A percentile compares a stretch with the other conserved stretches of the same genome.
Conservation (phyloP, 1,284 basidiomycete genomes). For the Waitea zeae region DNA sequence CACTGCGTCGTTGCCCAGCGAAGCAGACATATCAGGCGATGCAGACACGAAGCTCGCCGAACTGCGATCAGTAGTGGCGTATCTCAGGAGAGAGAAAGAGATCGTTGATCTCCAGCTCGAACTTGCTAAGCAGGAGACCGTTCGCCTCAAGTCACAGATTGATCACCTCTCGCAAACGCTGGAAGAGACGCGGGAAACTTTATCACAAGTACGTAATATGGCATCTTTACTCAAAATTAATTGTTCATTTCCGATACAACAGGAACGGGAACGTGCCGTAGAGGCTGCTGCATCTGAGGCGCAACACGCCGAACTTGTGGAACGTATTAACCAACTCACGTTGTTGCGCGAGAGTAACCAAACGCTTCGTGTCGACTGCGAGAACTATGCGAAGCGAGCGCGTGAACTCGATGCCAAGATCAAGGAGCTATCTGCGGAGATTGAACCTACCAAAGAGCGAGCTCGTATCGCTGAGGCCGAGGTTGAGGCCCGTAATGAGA, state of each 20-base stretch:
- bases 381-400: constrained; percentile 45
- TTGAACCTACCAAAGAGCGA: constrained; percentile 66
- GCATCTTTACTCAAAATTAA: constrained; percentile 3
- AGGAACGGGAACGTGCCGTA: constrained; percentile 69
- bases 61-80: constrained; percentile 67
- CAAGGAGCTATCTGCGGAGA: constrained; percentile 36
- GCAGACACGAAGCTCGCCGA: constrained; percentile 47
- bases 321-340: constrained; percentile 78
- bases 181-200: constrained; percentile 47
- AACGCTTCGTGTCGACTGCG: constrained; percentile 65
- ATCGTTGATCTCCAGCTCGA: constrained; percentile 80
- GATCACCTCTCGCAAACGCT: constrained; percentile 56
- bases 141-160: constrained; percentile 59
- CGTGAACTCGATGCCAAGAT: constrained; percentile 50
- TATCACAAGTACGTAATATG: constrained; percentile 35
- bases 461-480: constrained; percentile 55
- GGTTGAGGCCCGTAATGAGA: constrained; percentile 49
- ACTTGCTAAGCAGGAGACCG: constrained; percentile 71
- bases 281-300: constrained; percentile 54
- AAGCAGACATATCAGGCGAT: constrained; percentile 27
- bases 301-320: constrained; percentile 73
- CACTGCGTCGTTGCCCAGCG: constrained; percentile 21
- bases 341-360: constrained; percentile 80
- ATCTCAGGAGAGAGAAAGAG: constrained; percentile 80
- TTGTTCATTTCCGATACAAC: constrained; percentile 2